phyloP scores from a whole-genome alignment of 805 yeast species.

The Myxozyma monticola region DNA sequence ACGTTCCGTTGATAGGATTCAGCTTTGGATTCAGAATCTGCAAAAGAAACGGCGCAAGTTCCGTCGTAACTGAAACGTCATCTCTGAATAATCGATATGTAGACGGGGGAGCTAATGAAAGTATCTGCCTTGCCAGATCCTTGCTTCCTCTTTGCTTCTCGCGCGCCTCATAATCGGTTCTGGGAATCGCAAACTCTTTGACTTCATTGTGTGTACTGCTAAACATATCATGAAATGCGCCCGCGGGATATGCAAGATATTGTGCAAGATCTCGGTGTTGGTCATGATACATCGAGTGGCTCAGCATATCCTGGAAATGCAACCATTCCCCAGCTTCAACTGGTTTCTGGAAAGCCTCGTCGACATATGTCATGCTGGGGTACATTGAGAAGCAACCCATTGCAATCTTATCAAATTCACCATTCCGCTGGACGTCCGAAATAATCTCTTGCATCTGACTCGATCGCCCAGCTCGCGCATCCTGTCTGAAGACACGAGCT shows the following conservation, averaged over 20 bases:
- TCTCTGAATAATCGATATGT: conserved; percentile 23
- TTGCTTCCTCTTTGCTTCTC: conserved; percentile 37
- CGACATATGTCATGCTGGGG: conserved; percentile 59
- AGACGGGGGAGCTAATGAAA: conserved; percentile 26
- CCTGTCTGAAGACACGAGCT: conserved; percentile 58
- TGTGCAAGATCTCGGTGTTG: conserved; percentile 51
- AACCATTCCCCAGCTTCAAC: conserved; percentile 72
- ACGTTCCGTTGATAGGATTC: conserved; percentile 28
- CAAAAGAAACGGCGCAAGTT: conserved; percentile 38
- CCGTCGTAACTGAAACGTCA: conserved; percentile 29
- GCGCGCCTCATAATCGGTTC: conserved; percentile 24
- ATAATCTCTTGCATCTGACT: conserved; percentile 52
- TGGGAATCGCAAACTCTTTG: conserved; percentile 29
- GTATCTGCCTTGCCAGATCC: conserved; percentile 38
- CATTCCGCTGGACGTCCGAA: conserved; percentile 48
- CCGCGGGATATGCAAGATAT: conserved; percentile 57
- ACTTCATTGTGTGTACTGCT: conserved; percentile 32
- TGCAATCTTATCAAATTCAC: conserved; percentile 62
- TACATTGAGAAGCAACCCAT: conserved; percentile 68
- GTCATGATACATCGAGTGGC: conserved; percentile 42
- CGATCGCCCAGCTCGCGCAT: conserved; percentile 43
- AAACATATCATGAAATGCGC: conserved; percentile 65
- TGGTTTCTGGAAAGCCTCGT: conserved; percentile 52
- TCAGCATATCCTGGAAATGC: conserved; percentile 63
- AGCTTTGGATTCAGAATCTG: conserved; percentile 34